Evolutionary conservation across 75 land plant species (phyloP).

Genomic region (Sequoiadendron giganteum): DNA sequence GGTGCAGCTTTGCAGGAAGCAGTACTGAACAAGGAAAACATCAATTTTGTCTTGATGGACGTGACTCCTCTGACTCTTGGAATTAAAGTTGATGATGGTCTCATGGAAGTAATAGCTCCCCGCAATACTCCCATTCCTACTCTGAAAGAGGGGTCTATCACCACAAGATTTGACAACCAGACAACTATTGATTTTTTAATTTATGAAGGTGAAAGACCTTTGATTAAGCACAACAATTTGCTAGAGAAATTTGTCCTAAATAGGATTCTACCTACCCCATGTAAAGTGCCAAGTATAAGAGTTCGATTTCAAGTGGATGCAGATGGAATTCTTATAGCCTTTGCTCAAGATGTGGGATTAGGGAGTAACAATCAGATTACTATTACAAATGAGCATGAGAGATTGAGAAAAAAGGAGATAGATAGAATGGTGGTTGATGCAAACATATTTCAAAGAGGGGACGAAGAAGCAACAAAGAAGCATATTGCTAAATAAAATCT

Average conservation of each 20-base stretch:
- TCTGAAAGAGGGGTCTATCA: too few species aligned
- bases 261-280: neutral
- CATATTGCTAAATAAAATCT: too few species aligned
- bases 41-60: neutral
- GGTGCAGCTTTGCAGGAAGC: too few species aligned
- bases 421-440: too few species aligned
- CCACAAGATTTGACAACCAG: too few species aligned
- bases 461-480: neutral
- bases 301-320: slow-evolving; percentile 19
- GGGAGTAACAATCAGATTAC: neutral
- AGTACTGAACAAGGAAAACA: too few species aligned
- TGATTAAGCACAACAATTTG: slow-evolving; percentile 15
- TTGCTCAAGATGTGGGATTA: neutral
- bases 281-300: neutral
- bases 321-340: slow-evolving; percentile 25
- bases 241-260: slow-evolving; percentile 10
- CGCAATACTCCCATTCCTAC: too few species aligned
- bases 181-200: neutral
- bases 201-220: slow-evolving; percentile 24
- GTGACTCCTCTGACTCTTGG: neutral
- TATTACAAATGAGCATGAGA: too few species aligned
- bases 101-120: too few species aligned
- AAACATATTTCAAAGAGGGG: neutral
- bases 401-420: too few species aligned
- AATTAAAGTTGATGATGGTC: neutral